Base-by-base conservation (phyloP, 257 asterid genomes). In the Striga asiatica region DNA sequence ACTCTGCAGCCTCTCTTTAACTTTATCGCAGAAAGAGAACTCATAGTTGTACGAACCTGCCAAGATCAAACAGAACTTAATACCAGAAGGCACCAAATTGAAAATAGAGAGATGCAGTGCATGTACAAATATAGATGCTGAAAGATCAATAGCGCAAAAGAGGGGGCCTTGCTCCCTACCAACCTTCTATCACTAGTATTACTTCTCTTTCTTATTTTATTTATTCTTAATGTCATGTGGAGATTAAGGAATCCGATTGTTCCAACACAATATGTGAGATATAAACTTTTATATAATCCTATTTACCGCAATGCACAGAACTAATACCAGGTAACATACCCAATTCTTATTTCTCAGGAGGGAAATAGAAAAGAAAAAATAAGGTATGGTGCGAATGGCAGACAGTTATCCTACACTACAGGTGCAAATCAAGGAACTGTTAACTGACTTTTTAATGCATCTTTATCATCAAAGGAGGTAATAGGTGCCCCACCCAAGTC, bases 21-120 rank as follows among this genome's bases (percentile, higher is more conserved):
- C 99, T 71, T 85, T 82, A 52, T 92, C 99, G 76, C 97, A 88
- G 66, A 88, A 92, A 41, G 74, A 51, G 74, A 88, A 84, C 71
- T 85, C 99, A 21, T 68, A 71, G 74, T 80, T 79, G 69, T 81
- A 81, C 79, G 66, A 63, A 69, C 79, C 99, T 92, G 81, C n/a
- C 54, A 74, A 62, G 29, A 76, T 64, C 54, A 58, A 66, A 67
- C 68, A 61, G 35, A 56, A 56, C 48, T 7, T 48, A 48, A n/a
- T 28, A 46, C 67, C 27, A 64, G 12, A 34, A 60, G 37, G 16
- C 50, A 23, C 34, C 49, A 50, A 29, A 17, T 13, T 39, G 56
- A 28, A 53, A 11, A 57, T 28, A n/a, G n/a, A 4, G n/a, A 49
- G 42, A 62, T 8, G 52, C 32, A 66, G 22, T 51, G 34, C 7